Evolutionary conservation across 1,139 yeast genomes (phyloP).

Genomic region (Pichia sp.): DNA sequence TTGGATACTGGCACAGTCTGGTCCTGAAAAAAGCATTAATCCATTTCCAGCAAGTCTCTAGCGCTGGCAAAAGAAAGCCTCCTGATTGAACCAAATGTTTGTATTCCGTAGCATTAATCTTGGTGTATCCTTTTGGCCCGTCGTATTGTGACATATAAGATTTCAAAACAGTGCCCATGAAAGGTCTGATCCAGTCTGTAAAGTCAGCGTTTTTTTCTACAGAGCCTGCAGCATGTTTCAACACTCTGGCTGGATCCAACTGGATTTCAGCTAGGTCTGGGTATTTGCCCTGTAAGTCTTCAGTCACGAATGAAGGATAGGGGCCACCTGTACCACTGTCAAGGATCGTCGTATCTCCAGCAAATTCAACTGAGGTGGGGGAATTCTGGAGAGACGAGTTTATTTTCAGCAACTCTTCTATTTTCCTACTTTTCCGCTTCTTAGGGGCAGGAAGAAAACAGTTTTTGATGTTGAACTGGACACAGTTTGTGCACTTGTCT

Average conservation of each 20-base stretch:
- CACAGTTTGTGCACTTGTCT: conserved; percentile 47
- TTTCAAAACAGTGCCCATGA: conserved; percentile 19
- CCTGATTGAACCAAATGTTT: conserved; percentile 66
- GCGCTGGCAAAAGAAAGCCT: conserved; percentile 64
- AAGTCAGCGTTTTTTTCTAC: conserved; percentile 20
- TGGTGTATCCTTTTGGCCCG: no score
- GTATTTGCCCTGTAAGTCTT: conserved; percentile 15
- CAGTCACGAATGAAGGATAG: conserved; percentile 14
- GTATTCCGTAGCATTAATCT: conserved; percentile 59
- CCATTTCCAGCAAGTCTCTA: conserved; percentile 55
- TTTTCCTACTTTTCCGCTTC: conserved; percentile 24
- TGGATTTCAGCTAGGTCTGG: conserved; percentile 21
- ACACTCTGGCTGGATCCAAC: conserved; percentile 20
- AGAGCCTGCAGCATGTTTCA: conserved; percentile 16
- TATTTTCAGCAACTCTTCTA: conserved; percentile 19
- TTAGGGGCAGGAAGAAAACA: conserved; percentile 44
- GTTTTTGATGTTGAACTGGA: conserved; percentile 48
- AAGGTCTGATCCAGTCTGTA: conserved; percentile 20
- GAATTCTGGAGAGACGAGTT: conserved; percentile 1
- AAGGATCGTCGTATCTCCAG: not conserved
- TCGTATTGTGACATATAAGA: conserved; percentile 29
- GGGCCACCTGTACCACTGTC: not conserved
- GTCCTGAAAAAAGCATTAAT: conserved; percentile 59
- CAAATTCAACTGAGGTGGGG: conserved; percentile 1
- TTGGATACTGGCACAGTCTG: conserved; percentile 51